These are phyloP conservation scores for Calonectria multiphialidica DNA, from an alignment of 2,329 filamentous ascomycete species.

Conservation along the genomic window DNA sequence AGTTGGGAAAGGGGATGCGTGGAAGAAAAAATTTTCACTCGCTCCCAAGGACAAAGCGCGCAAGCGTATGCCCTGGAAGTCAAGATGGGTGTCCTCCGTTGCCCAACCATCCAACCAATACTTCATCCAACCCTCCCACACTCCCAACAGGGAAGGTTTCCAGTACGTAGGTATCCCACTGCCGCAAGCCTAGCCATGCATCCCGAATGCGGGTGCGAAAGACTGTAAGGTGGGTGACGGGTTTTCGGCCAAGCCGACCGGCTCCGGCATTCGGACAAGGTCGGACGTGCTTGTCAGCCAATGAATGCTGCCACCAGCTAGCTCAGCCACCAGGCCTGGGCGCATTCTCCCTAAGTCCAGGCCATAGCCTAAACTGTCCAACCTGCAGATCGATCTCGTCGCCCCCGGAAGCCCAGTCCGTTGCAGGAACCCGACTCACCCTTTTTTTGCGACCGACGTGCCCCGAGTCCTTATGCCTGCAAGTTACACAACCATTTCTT, in stretches of 20 bases:
- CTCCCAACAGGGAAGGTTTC: constrained; percentile 16
- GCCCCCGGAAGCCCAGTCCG: constrained; percentile 11
- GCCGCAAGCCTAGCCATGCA: background rate
- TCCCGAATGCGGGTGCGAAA: background rate
- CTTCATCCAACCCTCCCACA: constrained; percentile 7
- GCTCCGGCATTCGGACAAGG: constrained; percentile 33
- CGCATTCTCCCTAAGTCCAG: constrained; percentile 15
- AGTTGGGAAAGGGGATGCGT: constrained; percentile 21
- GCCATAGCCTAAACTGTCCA: constrained; percentile 5
- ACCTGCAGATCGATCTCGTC: constrained; percentile 27
- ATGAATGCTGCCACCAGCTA: constrained; percentile 29
- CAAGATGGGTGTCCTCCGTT: constrained; percentile 19
- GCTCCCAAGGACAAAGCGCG: constrained; percentile 7
- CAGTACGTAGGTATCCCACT: background rate
- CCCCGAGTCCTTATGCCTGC: background rate
- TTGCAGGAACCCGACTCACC: constrained; percentile 20
- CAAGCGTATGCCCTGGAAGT: constrained; percentile 25
- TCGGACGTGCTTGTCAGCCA: constrained; percentile 30
- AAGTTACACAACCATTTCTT: background rate
- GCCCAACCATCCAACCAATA: constrained; percentile 16
- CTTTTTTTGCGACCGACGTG: constrained; percentile 11
- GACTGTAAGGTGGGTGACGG: constrained; percentile 28
- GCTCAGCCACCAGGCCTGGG: constrained; percentile 34
- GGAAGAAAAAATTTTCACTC: constrained; percentile 31
- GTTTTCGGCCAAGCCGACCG: constrained; percentile 39